Evolutionary conservation across 176 grass and related monocot species (phyloP).

Genomic region (Phragmites australis): DNA sequence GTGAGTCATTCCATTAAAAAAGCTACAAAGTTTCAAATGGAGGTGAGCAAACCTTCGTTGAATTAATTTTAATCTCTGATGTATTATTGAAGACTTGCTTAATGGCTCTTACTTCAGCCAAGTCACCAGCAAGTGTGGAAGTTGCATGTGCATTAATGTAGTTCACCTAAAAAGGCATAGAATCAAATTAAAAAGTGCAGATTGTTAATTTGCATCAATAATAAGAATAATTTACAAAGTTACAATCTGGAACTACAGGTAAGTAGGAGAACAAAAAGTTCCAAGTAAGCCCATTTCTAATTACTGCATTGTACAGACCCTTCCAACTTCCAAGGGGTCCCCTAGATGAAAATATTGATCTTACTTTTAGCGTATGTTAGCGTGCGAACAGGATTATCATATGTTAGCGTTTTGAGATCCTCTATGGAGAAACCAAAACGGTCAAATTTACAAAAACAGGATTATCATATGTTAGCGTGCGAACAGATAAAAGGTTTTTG

Average conservation of each 20-base stretch:
- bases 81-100: constrained; percentile 58
- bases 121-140: constrained; percentile 68
- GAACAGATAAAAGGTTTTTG: too few species aligned
- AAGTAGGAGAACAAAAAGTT: not conserved
- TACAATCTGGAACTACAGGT: constrained; percentile 1
- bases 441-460: too few species aligned
- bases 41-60: constrained; percentile 58
- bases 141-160: constrained; percentile 75
- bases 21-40: not conserved
- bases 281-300: not conserved
- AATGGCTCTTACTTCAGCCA: constrained; percentile 63
- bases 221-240: not conserved
- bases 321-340: not conserved
- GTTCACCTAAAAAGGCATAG: constrained; percentile 46
- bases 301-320: not conserved
- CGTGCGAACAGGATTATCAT: too few species aligned
- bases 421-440: too few species aligned
- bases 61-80: constrained; percentile 62
- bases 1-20: not conserved
- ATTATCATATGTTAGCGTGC: too few species aligned
- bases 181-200: not conserved
- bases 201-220: constrained; percentile 14
- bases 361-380: too few species aligned
- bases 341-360: not conserved
- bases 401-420: not conserved